Base-by-base conservation (phyloP, 768 basidiomycete species). In the Mycena olivaceomarginata region DNA sequence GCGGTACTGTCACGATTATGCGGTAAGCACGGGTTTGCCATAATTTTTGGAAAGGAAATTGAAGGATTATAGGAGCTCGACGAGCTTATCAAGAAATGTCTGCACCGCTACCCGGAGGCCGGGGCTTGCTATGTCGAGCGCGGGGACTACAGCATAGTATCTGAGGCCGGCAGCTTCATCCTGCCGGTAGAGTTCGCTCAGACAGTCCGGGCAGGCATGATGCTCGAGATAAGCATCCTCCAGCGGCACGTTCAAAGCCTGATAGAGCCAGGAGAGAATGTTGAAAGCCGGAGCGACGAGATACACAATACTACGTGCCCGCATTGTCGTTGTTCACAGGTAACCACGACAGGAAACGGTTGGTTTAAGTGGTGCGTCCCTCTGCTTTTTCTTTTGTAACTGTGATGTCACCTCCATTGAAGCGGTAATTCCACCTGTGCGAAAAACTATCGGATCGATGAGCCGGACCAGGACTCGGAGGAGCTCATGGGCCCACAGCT, bases 211-310 rank as follows among this genome's bases (percentile, higher is more conserved):
- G 56, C n/a, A 25, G 56, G 56, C 56, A 57, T 57, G 20, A 2
- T 25, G n/a, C 56, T 57, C 12, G 56, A 57, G 56, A 57, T 57
- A 25, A 57, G 56, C 56, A 57, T 57, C 56, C 56, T 31, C 31
- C 31, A 57, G n/a, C 56, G 56, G n/a, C 56, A 25, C 18, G n/a
- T 57, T 57, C 56, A 57, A 57, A n/a, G n/a, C n/a, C n/a, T n/a
- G n/a, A n/a, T n/a, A n/a, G n/a, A n/a, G n/a, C n/a, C n/a, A n/a
- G n/a, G n/a, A n/a, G n/a, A n/a, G n/a, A n/a, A n/a, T n/a, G n/a
- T n/a, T n/a, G n/a, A n/a, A n/a, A 57, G 0, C n/a, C 20, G 5
- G 56, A 2, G 9, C 9, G 56, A 57, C 56, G 11, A 4, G n/a
- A 22, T 25, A 12, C 2, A 25, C 2, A 57, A 25, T 57, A n/a